Base-by-base conservation (phyloP, 768 basidiomycete species). In the Mycena filopes region DNA sequence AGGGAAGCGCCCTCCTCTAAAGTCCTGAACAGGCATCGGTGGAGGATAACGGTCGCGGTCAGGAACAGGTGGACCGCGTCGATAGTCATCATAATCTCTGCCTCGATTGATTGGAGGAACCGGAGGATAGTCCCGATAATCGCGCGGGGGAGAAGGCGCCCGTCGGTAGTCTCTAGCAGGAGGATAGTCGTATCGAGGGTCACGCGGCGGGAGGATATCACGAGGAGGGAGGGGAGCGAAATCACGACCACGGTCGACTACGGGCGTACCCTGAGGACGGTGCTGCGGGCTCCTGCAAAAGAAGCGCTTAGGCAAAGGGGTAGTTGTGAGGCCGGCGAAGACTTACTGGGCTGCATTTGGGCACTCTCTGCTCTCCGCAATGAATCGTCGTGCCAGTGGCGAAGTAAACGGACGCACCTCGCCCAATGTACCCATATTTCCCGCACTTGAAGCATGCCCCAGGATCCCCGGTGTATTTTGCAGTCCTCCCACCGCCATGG, bases 381-480 rank as follows among this genome's bases (percentile, higher is more conserved):
- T 60, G 40, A 60, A 54, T 28, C 9, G 47, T 45, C 29, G 49
- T 23, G 43, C 26, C 15, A 43, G 26, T 12, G 25, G 46, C 28
- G 29, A 40, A 69, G 33, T 23, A 45, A 42, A 10, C 28, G 31
- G 58, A 77, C 86, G 49, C 68, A 92, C 93, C 93, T 90, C 26
- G 94, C 94, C 93, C 94, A 95, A 76, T 96, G 94, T 29, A n/a
- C 94, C 94, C 78, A 85, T 82, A 71, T 92, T 87, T n/a, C 25
- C 92, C 94, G 57, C 94, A 96, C 70, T 87, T 93, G 79, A 95
- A 95, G 74, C 94, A 95, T 47, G 93, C 91, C 4, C 93, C 92
- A 16, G 93, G 92, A 55, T 94, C 94, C n/a, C 89, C 88, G n/a
- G 86, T 78, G 65, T 89, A 92, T 74, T 93, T 94, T 11, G 91